Evolutionary conservation across 139 green algal species (phyloP), one percentile per base, ranked within the genome.

Genomic region (Auxenochlorella protothecoides): DNA sequence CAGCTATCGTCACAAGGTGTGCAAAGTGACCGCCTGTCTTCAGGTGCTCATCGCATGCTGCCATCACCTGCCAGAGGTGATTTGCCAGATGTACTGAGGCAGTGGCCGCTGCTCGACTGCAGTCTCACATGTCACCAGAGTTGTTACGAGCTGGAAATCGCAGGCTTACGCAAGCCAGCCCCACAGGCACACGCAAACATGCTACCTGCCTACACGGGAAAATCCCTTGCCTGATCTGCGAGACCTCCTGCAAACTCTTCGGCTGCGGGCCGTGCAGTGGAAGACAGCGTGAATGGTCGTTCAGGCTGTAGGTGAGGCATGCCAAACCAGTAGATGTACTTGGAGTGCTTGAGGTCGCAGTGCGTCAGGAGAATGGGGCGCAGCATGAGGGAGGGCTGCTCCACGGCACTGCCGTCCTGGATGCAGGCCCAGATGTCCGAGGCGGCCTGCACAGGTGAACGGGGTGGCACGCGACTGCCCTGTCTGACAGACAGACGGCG

Each of bases 301-400:
- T 86, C 83, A 0, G 89, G 85, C 69, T 90, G 86, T 15, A 94
- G 73, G 3, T 81, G 89, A 0, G 92, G 92, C n/a, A 68, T 60
- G 15, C 7, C 72, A 12, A 44, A 88, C 90, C 89, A 94, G 75
- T 97, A 95, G 63, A 82, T 71, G 72, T 93, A 97, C 7, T 77
- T 76, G 80, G 86, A 96, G 12, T 79, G 76, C 85, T 98, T 98
- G 11, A 98, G 80, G 71, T 98, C 92, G n/a, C 88, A 92, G 80
- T 90, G 85, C 0, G 78, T 65, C 3, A 97, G 63, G 53, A 96
- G 68, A 52, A 91, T 60, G 69, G 95, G 94, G 5, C 75, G 69
- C 51, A 55, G 72, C 51, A 83, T 71, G 14, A 77, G 65, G 57
- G 8, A 27, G 12, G 83, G 81, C 52, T 78, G 16, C 2, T 44